Conservation (phyloP, 2,329 filamentous ascomycete species). For the Colletotrichum salicis region DNA sequence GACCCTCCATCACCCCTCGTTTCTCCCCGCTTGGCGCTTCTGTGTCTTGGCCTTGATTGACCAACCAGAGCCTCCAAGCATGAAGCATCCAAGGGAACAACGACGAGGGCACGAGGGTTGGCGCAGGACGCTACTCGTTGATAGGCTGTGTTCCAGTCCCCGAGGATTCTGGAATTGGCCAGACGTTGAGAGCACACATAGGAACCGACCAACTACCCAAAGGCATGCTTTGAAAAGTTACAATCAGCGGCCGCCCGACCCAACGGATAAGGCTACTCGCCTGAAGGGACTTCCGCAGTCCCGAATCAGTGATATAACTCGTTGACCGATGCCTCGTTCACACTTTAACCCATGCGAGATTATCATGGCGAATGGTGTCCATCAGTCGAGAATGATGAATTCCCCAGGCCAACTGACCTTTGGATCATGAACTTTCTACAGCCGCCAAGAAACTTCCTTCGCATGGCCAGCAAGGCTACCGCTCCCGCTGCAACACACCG, state of each 20-base stretch:
- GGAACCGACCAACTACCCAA: background rate
- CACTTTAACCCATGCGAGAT: background rate
- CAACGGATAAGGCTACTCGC: background rate
- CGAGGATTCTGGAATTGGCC: conserved; percentile 28
- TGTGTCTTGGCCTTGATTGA: conserved; percentile 6
- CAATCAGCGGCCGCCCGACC: background rate
- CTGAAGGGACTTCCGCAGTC: background rate
- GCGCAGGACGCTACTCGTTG: background rate
- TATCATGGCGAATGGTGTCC: background rate
- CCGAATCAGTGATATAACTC: background rate
- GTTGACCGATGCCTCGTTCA: conserved; percentile 16
- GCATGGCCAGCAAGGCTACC: background rate
- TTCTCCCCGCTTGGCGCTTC: background rate
- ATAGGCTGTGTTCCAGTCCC: conserved; percentile 15
- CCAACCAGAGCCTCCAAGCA: conserved; percentile 10
- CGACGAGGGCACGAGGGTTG: background rate
- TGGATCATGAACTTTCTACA: conserved; percentile 2
- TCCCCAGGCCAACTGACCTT: background rate
- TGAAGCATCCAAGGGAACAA: background rate
- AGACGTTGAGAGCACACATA: conserved; percentile 17
- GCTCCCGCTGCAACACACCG: conserved; percentile 2
- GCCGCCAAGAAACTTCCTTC: background rate
- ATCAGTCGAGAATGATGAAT: conserved; percentile 30
- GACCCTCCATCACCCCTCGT: conserved; percentile 22
- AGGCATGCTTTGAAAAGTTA: background rate